Evolutionary conservation across 2,329 filamentous ascomycete genomes (phyloP).

Genomic region (Diaporthe velutina): DNA sequence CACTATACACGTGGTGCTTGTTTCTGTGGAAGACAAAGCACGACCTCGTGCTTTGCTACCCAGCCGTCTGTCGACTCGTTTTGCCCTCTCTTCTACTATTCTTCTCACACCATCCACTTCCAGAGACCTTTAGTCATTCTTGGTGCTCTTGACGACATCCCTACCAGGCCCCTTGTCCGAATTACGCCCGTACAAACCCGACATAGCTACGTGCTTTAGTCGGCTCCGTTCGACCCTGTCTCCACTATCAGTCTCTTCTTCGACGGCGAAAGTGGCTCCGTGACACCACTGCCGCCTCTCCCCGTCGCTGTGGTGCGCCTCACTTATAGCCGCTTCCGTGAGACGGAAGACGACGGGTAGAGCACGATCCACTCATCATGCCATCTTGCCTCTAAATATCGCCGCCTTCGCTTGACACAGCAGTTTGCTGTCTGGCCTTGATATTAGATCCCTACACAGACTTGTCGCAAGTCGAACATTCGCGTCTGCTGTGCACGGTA

Average conservation of each 20-base stretch:
- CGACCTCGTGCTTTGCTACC: neutral
- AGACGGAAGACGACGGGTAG: conserved; percentile 16
- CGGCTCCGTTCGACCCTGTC: conserved; percentile 19
- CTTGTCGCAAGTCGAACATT: conserved; percentile 1
- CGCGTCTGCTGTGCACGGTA: conserved; percentile 16
- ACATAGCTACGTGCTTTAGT: conserved; percentile 27
- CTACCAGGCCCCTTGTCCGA: conserved; percentile 11
- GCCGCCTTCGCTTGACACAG: conserved; percentile 30
- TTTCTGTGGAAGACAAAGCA: neutral
- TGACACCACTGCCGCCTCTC: conserved; percentile 15
- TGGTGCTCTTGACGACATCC: conserved; percentile 23
- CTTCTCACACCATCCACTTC: neutral
- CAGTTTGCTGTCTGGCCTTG: conserved; percentile 26
- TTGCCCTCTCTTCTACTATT: neutral
- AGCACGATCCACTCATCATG: conserved; percentile 32
- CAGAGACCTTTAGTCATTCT: neutral
- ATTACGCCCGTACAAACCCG: conserved; percentile 31
- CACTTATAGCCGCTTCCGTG: conserved; percentile 15
- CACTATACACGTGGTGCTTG: conserved; percentile 1
- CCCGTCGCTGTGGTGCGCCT: conserved; percentile 11
- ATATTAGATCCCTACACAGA: conserved; percentile 17
- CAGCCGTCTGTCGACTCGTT: neutral
- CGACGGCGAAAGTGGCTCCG: conserved; percentile 17
- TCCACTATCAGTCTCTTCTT: conserved; percentile 12
- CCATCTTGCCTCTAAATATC: conserved; percentile 33